Percentiles rank a stretch among this genome's conserved stretches.
Conservation (phyloP, 352 stramenopile species). For the Pythium insidiosum region DNA sequence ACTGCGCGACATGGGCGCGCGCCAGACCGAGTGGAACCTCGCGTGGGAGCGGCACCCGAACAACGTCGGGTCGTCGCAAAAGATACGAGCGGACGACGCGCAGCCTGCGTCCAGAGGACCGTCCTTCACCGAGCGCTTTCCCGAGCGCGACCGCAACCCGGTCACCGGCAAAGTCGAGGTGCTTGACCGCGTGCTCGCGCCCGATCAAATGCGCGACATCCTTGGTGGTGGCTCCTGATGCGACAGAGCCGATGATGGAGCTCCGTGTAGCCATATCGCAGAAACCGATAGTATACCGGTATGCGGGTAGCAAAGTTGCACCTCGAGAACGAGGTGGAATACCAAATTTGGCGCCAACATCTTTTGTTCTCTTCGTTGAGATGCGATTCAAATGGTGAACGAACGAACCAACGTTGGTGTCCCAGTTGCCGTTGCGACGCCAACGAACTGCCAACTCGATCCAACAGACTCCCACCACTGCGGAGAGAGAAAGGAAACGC, state of each 20-base stretch:
- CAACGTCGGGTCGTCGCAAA: slow-evolving; percentile 51
- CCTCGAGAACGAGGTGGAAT: too few relatives aligned
- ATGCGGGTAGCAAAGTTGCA: background rate
- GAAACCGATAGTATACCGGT: slow-evolving; percentile 1
- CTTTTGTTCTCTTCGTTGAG: too few relatives aligned
- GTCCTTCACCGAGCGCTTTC: slow-evolving; percentile 63
- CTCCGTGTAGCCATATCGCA: slow-evolving; percentile 9
- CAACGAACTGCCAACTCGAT: too few relatives aligned
- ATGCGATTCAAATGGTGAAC: too few relatives aligned
- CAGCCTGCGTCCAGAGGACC: slow-evolving; percentile 37
- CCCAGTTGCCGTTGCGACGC: too few relatives aligned
- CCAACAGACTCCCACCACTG: too few relatives aligned
- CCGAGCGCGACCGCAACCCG: slow-evolving; percentile 26
- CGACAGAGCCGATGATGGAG: too few relatives aligned
- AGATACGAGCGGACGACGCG: slow-evolving; percentile 45
- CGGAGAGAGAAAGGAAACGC: background rate
- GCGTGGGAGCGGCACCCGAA: slow-evolving; percentile 52
- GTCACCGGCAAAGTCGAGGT: background rate
- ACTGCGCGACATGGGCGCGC: slow-evolving; percentile 20
- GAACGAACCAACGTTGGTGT: too few relatives aligned
- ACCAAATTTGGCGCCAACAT: too few relatives aligned
- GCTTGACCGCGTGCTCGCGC: slow-evolving; percentile 15
- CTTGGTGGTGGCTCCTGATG: slow-evolving; percentile 28
- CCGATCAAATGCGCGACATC: slow-evolving; percentile 37
- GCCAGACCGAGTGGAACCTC: slow-evolving; percentile 32